Base-by-base conservation (phyloP, 106 monocot species). In the Agapanthus africanus region DNA sequence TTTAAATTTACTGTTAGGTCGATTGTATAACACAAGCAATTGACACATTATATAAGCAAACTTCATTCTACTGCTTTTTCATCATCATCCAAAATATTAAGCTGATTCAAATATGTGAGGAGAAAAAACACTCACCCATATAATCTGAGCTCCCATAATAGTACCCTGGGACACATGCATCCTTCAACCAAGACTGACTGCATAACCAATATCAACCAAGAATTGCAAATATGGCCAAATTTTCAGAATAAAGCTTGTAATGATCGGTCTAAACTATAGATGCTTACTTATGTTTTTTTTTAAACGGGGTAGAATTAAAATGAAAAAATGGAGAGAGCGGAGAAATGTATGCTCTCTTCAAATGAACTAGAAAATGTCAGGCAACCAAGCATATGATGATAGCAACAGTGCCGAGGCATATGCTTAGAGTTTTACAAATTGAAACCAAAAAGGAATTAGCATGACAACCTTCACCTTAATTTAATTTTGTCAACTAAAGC, bases 401-500 rank as follows among this genome's bases (percentile, higher is more conserved):
- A 44, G 41, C 66, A 66, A 21, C 28, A 11, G 4, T 25, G 65
- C 26, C 4, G 37, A 40, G 15, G 1, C 4, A 41, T 42, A 18
- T 41, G 35, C n/a, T n/a, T n/a, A 19, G 36, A 19, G 61, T 18
- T 34, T 61, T 35, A 61, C 7, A 41, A 27, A 27, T 14, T 34
- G 0, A 68, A 50, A 35, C 46, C 13, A 34, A 49, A 57, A 32
- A 21, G 11, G 28, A 47, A 13, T 18, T 11, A 41, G 25, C 61
- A 39, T 66, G 42, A 57, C 72, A 71, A 50, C n/a, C 9, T 11
- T 15, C 70, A 84, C 88, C 81, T 84, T 68, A 88, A 54, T 54
- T 88, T 88, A 64, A 79, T 69, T 68, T 88, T 88, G 71, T 88
- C 79, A 40, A 88, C 84, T 71, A 88, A 75, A 52, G 79, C 88